phyloP scores from a whole-genome alignment of 2,329 filamentous ascomycete genomes.

The Aureobasidium sp. region DNA sequence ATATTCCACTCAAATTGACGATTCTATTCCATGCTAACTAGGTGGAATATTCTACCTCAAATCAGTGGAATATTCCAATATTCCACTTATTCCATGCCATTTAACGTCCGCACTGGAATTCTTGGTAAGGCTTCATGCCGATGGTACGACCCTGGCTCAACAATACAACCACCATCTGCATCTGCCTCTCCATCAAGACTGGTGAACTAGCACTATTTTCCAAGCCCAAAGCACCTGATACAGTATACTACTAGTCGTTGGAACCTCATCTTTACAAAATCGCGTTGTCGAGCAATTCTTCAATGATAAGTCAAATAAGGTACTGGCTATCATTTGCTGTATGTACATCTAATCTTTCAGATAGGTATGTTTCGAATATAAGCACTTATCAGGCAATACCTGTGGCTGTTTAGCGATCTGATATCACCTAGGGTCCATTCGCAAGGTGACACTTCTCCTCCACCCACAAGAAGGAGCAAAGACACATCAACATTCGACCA shows the following conservation, averaged over 20 bases:
- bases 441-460: neutral
- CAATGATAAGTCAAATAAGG: neutral
- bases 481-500: neutral
- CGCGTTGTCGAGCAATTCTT: neutral
- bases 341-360: too few species aligned
- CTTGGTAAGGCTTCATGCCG: neutral
- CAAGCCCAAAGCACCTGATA: neutral
- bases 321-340: neutral
- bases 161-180: too few species aligned
- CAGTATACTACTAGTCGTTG: neutral
- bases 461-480: neutral
- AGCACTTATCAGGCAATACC: neutral
- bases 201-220: accelerated
- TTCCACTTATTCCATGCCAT: neutral
- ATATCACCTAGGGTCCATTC: neutral
- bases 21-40: neutral
- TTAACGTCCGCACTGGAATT: neutral
- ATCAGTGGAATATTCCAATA: neutral
- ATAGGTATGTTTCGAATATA: too few species aligned
- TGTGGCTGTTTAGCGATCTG: neutral
- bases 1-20: neutral
- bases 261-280: too few species aligned
- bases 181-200: too few species aligned
- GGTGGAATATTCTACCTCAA: neutral
- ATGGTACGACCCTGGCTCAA: neutral